A percentile compares a stretch with the other conserved stretches of the same genome.
These are phyloP conservation scores for Trametes gibbosa DNA, from an alignment of 768 basidiomycete genomes.

Conservation along the genomic window DNA sequence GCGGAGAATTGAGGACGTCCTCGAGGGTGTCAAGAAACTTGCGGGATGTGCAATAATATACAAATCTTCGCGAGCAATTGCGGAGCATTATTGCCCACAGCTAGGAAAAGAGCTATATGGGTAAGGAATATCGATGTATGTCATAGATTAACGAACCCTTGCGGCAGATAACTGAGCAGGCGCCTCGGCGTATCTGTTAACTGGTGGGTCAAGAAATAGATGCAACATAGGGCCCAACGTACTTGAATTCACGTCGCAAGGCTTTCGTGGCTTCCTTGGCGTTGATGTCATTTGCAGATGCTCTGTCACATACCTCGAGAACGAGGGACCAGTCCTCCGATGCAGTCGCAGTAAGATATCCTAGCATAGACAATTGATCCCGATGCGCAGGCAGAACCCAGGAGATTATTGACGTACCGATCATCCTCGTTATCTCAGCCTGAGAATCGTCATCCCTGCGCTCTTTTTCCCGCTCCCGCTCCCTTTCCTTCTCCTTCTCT, in stretches of 20 bases:
- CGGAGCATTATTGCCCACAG: slow-evolving; percentile 90
- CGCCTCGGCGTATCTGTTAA: slow-evolving; percentile 66
- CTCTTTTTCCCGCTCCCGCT: slow-evolving; percentile 39
- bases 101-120: slow-evolving; percentile 33
- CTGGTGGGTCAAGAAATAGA: slow-evolving; percentile 7
- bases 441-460: slow-evolving; percentile 43
- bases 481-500: slow-evolving; percentile 40
- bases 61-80: slow-evolving; percentile 72
- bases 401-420: slow-evolving; percentile 42
- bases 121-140: not conserved
- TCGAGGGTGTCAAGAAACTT: slow-evolving; percentile 82
- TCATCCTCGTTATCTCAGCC: slow-evolving; percentile 66
- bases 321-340: slow-evolving; percentile 84
- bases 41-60: slow-evolving; percentile 63
- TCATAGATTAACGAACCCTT: slow-evolving; percentile 44
- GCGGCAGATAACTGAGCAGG: slow-evolving; percentile 75
- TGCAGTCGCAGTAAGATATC: slow-evolving; percentile 71
- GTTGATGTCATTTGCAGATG: slow-evolving; percentile 64
- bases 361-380: slow-evolving; percentile 33
- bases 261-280: slow-evolving; percentile 86
- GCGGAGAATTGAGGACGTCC: slow-evolving; percentile 58
- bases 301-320: slow-evolving; percentile 82
- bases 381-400: not conserved
- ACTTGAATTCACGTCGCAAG: slow-evolving; percentile 85
- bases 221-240: slow-evolving; percentile 26